Percentiles rank a stretch among this genome's conserved stretches.
These are phyloP conservation scores for Taphrina pruni DNA, from an alignment of 1,139 yeast genomes.

Conservation along the genomic window DNA sequence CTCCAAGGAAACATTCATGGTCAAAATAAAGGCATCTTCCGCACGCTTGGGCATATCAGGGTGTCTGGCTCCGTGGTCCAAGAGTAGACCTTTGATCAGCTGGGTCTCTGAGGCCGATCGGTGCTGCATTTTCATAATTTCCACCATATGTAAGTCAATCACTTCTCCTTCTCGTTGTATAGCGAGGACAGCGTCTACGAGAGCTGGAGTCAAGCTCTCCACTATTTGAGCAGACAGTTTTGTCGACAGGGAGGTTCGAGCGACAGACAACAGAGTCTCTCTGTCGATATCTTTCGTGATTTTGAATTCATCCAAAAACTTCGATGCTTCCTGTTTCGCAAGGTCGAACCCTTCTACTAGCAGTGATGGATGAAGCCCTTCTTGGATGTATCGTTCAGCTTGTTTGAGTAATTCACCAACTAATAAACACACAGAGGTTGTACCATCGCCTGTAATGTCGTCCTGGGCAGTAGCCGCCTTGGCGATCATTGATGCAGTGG, in stretches of 20 bases:
- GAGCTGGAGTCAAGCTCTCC: slow-evolving; percentile 86
- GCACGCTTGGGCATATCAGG: slow-evolving; percentile 97
- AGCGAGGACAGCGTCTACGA: slow-evolving; percentile 91
- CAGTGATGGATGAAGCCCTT: slow-evolving; percentile 95
- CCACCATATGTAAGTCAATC: slow-evolving; percentile 94
- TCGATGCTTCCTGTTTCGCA: slow-evolving; percentile 76
- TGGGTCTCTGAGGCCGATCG: slow-evolving; percentile 82
- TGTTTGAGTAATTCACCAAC: slow-evolving; percentile 95
- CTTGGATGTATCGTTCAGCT: slow-evolving; percentile 88
- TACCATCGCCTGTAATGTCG: slow-evolving; percentile 98
- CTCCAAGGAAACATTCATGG: slow-evolving; percentile 90
- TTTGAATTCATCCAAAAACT: slow-evolving; percentile 68
- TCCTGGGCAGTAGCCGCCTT: slow-evolving; percentile 96
- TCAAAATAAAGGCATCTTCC: slow-evolving; percentile 81
- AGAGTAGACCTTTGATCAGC: slow-evolving; percentile 83
- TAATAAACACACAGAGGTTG: slow-evolving; percentile 92
- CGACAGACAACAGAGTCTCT: slow-evolving; percentile 87
- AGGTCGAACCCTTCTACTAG: slow-evolving; percentile 93
- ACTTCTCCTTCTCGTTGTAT: slow-evolving; percentile 63
- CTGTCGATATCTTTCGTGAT: slow-evolving; percentile 64
- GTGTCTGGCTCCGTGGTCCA: slow-evolving; percentile 98
- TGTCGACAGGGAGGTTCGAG: slow-evolving; percentile 85
- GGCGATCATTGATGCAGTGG: slow-evolving; percentile 96
- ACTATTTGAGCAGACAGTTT: slow-evolving; percentile 79
- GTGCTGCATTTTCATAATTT: slow-evolving; percentile 97